Percentiles rank a stretch among this genome's conserved stretches.
Conservation (phyloP, 257 asterid genomes). For the Solanum lycopersicoides region DNA sequence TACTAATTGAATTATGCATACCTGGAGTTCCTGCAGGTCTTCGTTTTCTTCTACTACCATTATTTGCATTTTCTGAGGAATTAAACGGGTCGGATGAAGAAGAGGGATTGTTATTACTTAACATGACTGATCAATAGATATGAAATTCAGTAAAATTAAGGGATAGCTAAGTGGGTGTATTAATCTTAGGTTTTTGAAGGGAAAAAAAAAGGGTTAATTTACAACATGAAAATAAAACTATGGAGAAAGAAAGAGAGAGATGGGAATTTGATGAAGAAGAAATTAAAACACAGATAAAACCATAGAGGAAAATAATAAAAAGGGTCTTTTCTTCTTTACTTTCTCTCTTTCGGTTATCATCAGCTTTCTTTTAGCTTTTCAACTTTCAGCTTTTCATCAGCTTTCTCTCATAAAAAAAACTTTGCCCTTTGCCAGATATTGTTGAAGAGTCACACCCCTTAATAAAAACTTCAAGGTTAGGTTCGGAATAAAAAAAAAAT, state of each 20-base stretch:
- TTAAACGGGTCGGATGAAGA: constrained; percentile 42
- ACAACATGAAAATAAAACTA: neutral
- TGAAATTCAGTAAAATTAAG: neutral
- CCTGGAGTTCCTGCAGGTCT: constrained; percentile 97
- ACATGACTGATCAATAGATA: constrained; percentile 11
- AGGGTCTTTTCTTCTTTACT: constrained; percentile 9
- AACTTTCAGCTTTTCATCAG: constrained; percentile 20
- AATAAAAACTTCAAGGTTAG: constrained; percentile 10
- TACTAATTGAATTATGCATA: neutral
- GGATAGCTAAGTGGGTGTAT: neutral
- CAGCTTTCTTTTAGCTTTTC: constrained; percentile 55
- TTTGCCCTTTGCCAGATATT: constrained; percentile 6
- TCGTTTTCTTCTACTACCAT: constrained; percentile 32
- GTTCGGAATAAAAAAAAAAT: neutral
- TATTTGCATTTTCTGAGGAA: constrained; percentile 25
- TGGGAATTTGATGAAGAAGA: neutral
- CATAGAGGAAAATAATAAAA: constrained; percentile 24
- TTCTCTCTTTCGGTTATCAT: constrained; percentile 33
- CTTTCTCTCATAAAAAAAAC: constrained; percentile 3
- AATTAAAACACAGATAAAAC: constrained; percentile 14
- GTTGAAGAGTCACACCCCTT: constrained; percentile 17
- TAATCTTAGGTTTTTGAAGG: neutral
- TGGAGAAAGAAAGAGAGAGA: neutral
- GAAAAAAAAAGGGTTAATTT: neutral
- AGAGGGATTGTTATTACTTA: constrained; percentile 24